phyloP scores from a whole-genome alignment of 73 alveolate genomes.

The Stentor coeruleus region DNA sequence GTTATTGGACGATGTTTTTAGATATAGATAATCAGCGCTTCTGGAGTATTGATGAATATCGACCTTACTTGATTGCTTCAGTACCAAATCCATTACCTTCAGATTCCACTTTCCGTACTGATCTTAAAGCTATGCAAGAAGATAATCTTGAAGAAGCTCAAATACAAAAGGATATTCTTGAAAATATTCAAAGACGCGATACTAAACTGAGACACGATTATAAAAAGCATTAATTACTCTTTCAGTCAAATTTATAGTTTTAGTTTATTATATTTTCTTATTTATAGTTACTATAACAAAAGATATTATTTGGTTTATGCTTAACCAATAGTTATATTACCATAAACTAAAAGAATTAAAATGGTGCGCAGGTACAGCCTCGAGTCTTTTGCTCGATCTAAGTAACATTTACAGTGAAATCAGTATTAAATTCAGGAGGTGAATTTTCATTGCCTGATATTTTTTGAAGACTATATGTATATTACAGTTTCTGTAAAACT shows the following conservation, averaged over 20 bases:
- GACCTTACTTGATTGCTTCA: conserved; percentile 39
- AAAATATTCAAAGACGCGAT: conserved; percentile 16
- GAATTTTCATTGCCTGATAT: too few relatives aligned
- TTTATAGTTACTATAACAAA: too few relatives aligned
- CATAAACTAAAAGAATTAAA: too few relatives aligned
- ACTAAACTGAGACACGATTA: not conserved
- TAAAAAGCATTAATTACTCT: too few relatives aligned
- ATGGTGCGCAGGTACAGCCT: too few relatives aligned
- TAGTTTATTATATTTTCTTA: too few relatives aligned
- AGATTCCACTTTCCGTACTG: conserved; percentile 42
- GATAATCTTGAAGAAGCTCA: conserved; percentile 24
- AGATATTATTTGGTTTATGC: too few relatives aligned
- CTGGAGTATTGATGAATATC: not conserved
- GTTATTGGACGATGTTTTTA: conserved; percentile 6
- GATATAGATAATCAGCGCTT: not conserved
- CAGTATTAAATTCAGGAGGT: too few relatives aligned
- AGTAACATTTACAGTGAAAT: too few relatives aligned
- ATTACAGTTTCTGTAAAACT: not conserved
- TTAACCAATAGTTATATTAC: too few relatives aligned
- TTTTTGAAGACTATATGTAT: not conserved
- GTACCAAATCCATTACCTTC: conserved; percentile 48
- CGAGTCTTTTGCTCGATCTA: too few relatives aligned
- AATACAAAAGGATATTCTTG: conserved; percentile 5
- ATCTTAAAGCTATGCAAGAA: conserved; percentile 20
- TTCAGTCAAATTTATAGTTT: too few relatives aligned